Evolutionary conservation across 345 rosid species (phyloP).

Genomic region (Aquilaria malaccensis): DNA sequence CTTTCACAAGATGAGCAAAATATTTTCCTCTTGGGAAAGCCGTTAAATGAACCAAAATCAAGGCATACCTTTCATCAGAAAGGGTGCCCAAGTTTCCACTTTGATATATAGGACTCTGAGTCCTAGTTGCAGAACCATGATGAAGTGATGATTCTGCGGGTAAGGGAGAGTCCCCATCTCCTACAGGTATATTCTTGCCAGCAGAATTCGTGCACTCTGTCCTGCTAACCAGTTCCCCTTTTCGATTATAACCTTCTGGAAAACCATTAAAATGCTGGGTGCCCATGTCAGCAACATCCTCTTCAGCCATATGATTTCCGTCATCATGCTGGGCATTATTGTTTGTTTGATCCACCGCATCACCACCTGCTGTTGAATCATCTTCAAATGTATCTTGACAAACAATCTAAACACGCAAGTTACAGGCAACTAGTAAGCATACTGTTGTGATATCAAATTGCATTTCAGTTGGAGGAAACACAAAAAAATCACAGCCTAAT

Average conservation of each 20-base stretch:
- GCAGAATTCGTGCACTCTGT: constrained; percentile 23
- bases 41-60: not conserved
- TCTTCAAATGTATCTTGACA: constrained; percentile 57
- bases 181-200: constrained; percentile 38
- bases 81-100: constrained; percentile 28
- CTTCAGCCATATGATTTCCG: constrained; percentile 30
- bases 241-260: constrained; percentile 25
- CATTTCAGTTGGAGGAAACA: constrained; percentile 11
- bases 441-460: constrained; percentile 5
- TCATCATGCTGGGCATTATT: constrained; percentile 34
- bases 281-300: constrained; percentile 21
- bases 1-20: too few species aligned
- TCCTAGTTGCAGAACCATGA: constrained; percentile 29
- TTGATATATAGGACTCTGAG: constrained; percentile 24
- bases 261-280: constrained; percentile 29
- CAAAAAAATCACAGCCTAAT: constrained; percentile 4
- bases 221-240: constrained; percentile 25
- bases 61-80: constrained; percentile 41
- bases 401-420: constrained; percentile 60
- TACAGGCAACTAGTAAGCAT: constrained; percentile 17
- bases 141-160: constrained; percentile 23
- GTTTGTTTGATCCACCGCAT: constrained; percentile 23
- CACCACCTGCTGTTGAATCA: constrained; percentile 47
- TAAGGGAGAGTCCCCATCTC: constrained; percentile 26
- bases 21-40: too few species aligned